Evolutionary conservation across 495 filamentous ascomycete genomes (phyloP).

Genomic region (Penicillium maclennaniae): DNA sequence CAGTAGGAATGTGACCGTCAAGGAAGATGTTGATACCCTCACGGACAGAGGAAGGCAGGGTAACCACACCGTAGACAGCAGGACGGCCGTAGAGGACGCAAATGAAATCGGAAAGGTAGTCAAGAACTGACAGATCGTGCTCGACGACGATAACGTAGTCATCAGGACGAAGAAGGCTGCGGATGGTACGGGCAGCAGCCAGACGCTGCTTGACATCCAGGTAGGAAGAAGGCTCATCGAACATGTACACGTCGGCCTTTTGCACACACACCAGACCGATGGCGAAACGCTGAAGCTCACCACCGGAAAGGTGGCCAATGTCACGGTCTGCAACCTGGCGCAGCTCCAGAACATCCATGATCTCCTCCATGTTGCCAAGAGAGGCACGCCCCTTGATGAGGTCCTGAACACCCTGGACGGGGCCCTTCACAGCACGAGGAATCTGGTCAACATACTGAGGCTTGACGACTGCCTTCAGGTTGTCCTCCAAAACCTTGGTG

Average conservation of each 20-base stretch:
- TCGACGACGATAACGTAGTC: conserved; percentile 98
- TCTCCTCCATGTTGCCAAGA: conserved; percentile 78
- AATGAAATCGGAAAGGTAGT: conserved; percentile 97
- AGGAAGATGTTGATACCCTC: conserved; percentile 99
- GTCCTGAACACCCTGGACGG: conserved; percentile 68
- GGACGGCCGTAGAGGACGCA: conserved; percentile 95
- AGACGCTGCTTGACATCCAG: conserved; percentile 98
- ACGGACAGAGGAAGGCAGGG: conserved; percentile 88
- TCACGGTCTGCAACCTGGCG: conserved; percentile 83
- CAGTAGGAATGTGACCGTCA: conserved; percentile 94
- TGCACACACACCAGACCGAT: conserved; percentile 95
- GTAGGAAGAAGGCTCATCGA: conserved; percentile 97
- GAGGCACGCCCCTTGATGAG: conserved; percentile 71
- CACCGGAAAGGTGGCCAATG: conserved; percentile 84
- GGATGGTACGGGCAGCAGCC: conserved; percentile 85
- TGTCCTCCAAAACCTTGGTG: conserved; percentile 93
- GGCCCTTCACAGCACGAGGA: conserved; percentile 79
- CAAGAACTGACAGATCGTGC: conserved; percentile 96
- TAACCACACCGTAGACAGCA: conserved; percentile 97
- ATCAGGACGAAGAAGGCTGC: conserved; percentile 77
- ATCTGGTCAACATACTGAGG: conserved; percentile 99
- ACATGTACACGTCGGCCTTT: conserved; percentile 99
- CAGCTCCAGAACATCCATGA: conserved; percentile 81
- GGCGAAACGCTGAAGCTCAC: conserved; percentile 96
- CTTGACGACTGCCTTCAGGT: conserved; percentile 95